A percentile compares a stretch with the other conserved stretches of the same genome.
These are phyloP conservation scores for Paulownia fortunei DNA, from an alignment of 257 asterid species.

Conservation along the genomic window DNA sequence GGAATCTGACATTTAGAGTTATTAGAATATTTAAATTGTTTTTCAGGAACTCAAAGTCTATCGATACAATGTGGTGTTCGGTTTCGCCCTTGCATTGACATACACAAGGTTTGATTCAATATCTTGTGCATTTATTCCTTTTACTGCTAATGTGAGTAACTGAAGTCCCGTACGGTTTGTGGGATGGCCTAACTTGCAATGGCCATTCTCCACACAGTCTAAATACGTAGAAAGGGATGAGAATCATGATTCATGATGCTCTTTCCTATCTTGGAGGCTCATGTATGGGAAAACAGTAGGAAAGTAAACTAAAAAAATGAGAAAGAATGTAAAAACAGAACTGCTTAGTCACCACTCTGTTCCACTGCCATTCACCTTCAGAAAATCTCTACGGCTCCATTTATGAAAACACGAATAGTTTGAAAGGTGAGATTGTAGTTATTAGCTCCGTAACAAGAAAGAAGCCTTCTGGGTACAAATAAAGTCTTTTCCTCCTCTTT, in stretches of 20 bases:
- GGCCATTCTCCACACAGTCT: not conserved
- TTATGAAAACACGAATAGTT: not conserved
- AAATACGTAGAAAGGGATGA: not conserved
- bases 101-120: conserved; percentile 77
- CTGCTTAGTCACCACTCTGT: not conserved
- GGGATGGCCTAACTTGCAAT: not conserved
- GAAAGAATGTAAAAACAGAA: not conserved
- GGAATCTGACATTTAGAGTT: not conserved
- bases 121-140: not conserved
- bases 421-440: not conserved
- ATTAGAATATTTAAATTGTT: conserved; percentile 26
- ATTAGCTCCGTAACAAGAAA: not conserved
- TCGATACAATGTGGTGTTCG: conserved; percentile 61
- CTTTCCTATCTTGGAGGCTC: not conserved
- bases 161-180: not conserved
- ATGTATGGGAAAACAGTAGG: not conserved
- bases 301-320: not conserved
- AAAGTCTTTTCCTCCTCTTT: not conserved
- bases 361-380: not conserved
- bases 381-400: not conserved
- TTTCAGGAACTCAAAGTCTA: conserved; percentile 55
- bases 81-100: conserved; percentile 97
- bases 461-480: not conserved
- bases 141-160: not conserved
- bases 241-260: not conserved